These are phyloP conservation scores for Uronychia setigera DNA, from an alignment of 73 alveolate species.

Conservation along the genomic window DNA sequence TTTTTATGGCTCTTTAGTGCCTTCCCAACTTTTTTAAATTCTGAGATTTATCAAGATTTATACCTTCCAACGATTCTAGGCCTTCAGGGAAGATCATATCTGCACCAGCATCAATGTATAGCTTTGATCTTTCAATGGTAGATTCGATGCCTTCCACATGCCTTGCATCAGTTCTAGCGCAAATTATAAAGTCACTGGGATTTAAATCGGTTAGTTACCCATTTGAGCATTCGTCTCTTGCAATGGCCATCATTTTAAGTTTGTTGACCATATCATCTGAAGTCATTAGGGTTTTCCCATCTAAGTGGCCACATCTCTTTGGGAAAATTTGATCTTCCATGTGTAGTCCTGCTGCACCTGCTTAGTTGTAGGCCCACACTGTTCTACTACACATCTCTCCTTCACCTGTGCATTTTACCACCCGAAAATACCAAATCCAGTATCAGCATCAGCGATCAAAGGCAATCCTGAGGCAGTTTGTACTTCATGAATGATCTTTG, in stretches of 20 bases:
- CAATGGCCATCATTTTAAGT: slow-evolving; percentile 69
- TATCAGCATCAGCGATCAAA: slow-evolving; percentile 95
- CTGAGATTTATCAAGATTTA: neutral
- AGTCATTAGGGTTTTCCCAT: slow-evolving; percentile 85
- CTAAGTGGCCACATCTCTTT: slow-evolving; percentile 96
- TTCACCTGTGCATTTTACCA: slow-evolving; percentile 47
- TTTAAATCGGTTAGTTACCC: slow-evolving; percentile 46
- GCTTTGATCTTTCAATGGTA: slow-evolving; percentile 71
- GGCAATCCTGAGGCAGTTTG: slow-evolving; percentile 78
- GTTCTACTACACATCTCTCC: slow-evolving; percentile 93
- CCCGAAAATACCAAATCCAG: slow-evolving; percentile 96
- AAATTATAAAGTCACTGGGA: slow-evolving; percentile 75
- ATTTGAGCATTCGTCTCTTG: slow-evolving; percentile 78
- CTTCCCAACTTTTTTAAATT: slow-evolving; percentile 34
- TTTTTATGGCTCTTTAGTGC: slow-evolving; percentile 32
- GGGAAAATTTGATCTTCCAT: slow-evolving; percentile 89
- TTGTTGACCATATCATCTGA: slow-evolving; percentile 71
- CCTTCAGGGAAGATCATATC: slow-evolving; percentile 98
- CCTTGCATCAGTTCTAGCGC: slow-evolving; percentile 98
- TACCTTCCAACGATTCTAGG: slow-evolving; percentile 42
- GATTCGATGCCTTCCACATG: slow-evolving; percentile 77
- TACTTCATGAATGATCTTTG: slow-evolving; percentile 65
- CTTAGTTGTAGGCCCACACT: slow-evolving; percentile 84
- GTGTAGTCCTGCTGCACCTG: slow-evolving; percentile 97
- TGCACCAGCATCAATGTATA: slow-evolving; percentile 94